phyloP scores from a whole-genome alignment of 306 rosid genomes.

The Luffa aegyptiaca region DNA sequence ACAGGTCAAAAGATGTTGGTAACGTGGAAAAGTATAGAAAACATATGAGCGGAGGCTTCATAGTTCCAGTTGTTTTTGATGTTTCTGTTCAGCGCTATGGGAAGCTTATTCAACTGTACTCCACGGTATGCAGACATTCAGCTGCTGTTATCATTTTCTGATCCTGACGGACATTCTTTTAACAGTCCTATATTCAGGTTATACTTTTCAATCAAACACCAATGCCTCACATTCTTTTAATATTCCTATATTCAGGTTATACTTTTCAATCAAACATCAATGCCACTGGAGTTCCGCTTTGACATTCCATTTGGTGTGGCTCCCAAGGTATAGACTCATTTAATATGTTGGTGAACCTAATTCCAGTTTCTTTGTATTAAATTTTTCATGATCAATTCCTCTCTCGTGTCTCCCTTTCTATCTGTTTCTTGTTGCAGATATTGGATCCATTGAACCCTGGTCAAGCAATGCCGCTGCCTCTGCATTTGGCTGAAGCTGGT shows the following conservation, averaged over 20 bases:
- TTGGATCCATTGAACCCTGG: slow-evolving; percentile 86
- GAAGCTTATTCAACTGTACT: slow-evolving; percentile 77
- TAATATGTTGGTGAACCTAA: not conserved
- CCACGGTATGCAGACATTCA: slow-evolving; percentile 56
- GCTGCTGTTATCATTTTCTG: slow-evolving; percentile 8
- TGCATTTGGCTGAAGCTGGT: slow-evolving; percentile 94
- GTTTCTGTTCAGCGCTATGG: slow-evolving; percentile 77
- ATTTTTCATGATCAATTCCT: not conserved
- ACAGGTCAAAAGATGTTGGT: slow-evolving; percentile 16
- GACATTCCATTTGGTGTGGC: slow-evolving; percentile 90
- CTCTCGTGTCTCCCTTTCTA: not conserved
- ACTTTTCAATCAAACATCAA: slow-evolving; percentile 66
- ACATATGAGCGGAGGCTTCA: slow-evolving; percentile 34
- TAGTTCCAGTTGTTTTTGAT: slow-evolving; percentile 84
- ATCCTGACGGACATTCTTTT: not conserved
- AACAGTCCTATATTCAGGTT: slow-evolving; percentile 45
- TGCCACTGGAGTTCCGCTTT: slow-evolving; percentile 81
- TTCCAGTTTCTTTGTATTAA: not conserved
- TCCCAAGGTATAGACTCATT: slow-evolving; percentile 55
- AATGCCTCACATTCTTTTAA: slow-evolving; percentile 15
- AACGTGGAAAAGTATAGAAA: slow-evolving; percentile 21
- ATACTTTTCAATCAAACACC: slow-evolving; percentile 75
- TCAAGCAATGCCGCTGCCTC: slow-evolving; percentile 82
- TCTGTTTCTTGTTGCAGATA: slow-evolving; percentile 36
- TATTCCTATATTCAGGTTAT: slow-evolving; percentile 52